phyloP scores from a whole-genome alignment of 305 asterid genomes.

The Fraxinus greggii region DNA sequence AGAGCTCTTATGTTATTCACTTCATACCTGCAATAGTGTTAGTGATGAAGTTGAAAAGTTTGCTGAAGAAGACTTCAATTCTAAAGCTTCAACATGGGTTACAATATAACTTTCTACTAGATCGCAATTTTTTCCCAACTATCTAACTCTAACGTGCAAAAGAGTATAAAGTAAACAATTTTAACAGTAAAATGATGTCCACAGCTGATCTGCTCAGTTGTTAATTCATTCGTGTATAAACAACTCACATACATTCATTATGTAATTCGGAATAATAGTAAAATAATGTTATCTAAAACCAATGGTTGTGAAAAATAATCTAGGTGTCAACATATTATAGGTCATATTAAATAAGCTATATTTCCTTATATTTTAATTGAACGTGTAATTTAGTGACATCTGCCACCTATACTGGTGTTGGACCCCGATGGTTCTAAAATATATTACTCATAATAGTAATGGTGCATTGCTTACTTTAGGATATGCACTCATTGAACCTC shows the following conservation, averaged over 20 bases:
- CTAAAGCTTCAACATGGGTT: constrained; percentile 1
- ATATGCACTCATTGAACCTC: not conserved
- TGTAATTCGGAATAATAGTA: not conserved
- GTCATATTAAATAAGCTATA: not conserved
- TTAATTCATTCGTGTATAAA: not conserved
- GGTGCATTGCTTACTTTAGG: not conserved
- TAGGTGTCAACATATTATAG: not conserved
- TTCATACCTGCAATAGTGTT: not conserved
- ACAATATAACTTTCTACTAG: not conserved
- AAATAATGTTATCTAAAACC: not conserved
- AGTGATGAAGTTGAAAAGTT: not conserved
- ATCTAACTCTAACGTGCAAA: not conserved
- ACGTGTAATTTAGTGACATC: not conserved
- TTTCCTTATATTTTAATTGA: too few species aligned
- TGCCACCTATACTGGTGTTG: not conserved
- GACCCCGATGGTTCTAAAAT: not conserved
- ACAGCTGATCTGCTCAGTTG: not conserved
- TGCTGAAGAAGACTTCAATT: not conserved
- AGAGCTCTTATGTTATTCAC: not conserved
- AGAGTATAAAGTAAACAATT: not conserved
- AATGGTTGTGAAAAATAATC: not conserved
- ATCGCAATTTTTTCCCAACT: not conserved
- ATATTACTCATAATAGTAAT: not conserved
- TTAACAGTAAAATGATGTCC: not conserved
- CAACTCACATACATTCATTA: not conserved